Base-by-base conservation (phyloP, 805 yeast genomes). In the Spathaspora gorwiae region DNA sequence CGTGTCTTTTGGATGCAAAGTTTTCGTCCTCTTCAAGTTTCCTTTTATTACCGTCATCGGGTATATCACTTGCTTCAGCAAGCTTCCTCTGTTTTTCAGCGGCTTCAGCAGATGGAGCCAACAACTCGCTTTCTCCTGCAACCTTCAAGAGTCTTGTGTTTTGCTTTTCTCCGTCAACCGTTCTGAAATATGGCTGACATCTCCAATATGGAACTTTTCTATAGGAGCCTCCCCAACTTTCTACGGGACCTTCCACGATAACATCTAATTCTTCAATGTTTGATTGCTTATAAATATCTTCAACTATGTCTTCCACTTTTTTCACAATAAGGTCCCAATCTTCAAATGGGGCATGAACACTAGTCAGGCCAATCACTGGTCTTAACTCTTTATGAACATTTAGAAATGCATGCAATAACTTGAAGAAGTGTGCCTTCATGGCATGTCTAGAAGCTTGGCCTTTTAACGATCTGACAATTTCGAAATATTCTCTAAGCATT, bases 141-240 rank as follows among this genome's bases (percentile, higher is more conserved):
- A 71, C 64, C 44, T 66, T 64, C 42, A 70, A 58, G 12, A 56
- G 54, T 31, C 73, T 54, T 1, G 68, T 60, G 47, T 68, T 70
- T 42, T 68, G 72, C 50, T 68, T 70, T 45, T 68, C 81, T 19
- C 98, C 98, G 60, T 88, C 79, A 1, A 92, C 96, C 2, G 84
- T 82, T 55, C 99, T 76, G 73, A 92, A 92, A 61, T 87, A 86
- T 2, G 99, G 99, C 66, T 92, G 99, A 52, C 96, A 83, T 56
- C 98, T 77, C 98, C 98, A 92, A 62, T 85, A 90, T 1, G 99
- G 98, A 12, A 92, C 80, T 5, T 75, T 77, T 61, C 81, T 81
- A 62, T 94, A 92, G 11, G 73, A 55, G 0, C 95, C 96, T 40
- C 95, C 96, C 90, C 95, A 85, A 24, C 65, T 58, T 53, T 81